phyloP scores from a whole-genome alignment of 441 rosid species.

The Gossypium davidsonii region DNA sequence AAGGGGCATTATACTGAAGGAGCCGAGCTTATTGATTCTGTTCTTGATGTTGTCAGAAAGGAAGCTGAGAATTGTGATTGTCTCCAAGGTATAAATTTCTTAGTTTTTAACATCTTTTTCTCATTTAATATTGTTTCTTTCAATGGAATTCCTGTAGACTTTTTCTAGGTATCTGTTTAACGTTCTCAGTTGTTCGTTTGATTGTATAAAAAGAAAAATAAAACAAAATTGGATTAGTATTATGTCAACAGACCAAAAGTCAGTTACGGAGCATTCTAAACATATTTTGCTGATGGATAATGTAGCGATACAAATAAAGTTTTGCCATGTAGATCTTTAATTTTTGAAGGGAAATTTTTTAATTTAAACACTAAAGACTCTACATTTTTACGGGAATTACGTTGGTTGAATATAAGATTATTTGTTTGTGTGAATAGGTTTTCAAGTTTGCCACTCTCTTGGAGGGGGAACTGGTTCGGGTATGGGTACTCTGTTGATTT shows the following conservation, averaged over 20 bases:
- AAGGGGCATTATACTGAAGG: conserved; percentile 33
- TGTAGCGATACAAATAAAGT: not conserved
- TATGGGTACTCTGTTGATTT: conserved; percentile 42
- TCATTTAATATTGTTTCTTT: not conserved
- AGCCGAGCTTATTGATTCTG: conserved; percentile 19
- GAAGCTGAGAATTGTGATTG: conserved; percentile 24
- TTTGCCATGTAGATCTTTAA: not conserved
- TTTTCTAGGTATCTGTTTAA: too few species aligned
- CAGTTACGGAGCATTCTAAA: not conserved
- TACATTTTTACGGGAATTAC: not conserved
- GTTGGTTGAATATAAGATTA: not conserved
- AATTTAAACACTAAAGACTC: not conserved
- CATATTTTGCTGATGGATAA: not conserved
- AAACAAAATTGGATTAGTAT: not conserved
- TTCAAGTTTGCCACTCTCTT: conserved; percentile 32
- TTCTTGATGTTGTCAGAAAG: conserved; percentile 23
- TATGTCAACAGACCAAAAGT: not conserved
- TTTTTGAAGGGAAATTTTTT: not conserved
- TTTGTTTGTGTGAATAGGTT: conserved; percentile 16
- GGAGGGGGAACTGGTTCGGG: conserved; percentile 43
- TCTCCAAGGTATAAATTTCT: conserved; percentile 11
- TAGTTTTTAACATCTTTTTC: not conserved
- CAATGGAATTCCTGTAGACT: too few species aligned
- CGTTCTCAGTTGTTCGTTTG: not conserved
- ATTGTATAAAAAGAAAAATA: not conserved